Evolutionary conservation across 768 basidiomycete species (phyloP).

Genomic region (Infundibulicybe gibba): DNA sequence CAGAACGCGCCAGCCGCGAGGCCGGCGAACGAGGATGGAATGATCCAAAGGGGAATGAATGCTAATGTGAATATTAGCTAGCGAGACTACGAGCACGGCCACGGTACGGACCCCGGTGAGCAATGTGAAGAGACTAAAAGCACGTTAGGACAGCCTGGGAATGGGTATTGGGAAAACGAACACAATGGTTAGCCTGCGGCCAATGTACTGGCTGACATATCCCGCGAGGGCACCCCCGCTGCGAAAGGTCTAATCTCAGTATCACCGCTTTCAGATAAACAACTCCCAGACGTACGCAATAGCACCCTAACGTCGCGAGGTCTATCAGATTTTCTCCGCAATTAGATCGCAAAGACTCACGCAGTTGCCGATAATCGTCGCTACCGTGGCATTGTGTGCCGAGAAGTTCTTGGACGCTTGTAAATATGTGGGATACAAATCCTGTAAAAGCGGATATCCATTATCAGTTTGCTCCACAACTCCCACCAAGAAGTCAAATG

Average conservation of each 20-base stretch:
- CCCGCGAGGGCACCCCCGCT: slow-evolving; percentile 17
- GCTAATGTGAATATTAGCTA: slow-evolving; percentile 16
- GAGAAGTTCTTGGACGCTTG: too few relatives aligned
- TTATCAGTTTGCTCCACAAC: slow-evolving; percentile 1
- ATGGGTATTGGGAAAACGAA: slow-evolving; percentile 4
- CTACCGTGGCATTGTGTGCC: slow-evolving; percentile 20
- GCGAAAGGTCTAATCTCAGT: not conserved
- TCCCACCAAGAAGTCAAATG: slow-evolving; percentile 21
- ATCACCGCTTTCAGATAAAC: not conserved
- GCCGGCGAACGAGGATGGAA: slow-evolving; percentile 63
- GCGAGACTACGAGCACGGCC: not conserved
- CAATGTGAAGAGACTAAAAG: slow-evolving; percentile 47
- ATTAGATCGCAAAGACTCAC: slow-evolving; percentile 12
- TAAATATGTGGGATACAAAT: too few relatives aligned
- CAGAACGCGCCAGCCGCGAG: slow-evolving; percentile 86
- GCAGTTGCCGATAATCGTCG: slow-evolving; percentile 67
- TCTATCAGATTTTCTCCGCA: not conserved
- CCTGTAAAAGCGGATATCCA: too few relatives aligned
- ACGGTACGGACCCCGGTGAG: slow-evolving; percentile 40
- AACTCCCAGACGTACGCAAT: slow-evolving; percentile 9
- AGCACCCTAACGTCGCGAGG: slow-evolving; percentile 11
- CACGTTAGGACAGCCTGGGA: not conserved
- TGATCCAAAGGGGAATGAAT: slow-evolving; percentile 79
- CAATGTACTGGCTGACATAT: slow-evolving; percentile 15
- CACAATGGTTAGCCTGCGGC: slow-evolving; percentile 19